Evolutionary conservation across 2,329 filamentous ascomycete species (phyloP), one percentile per base, ranked within the genome.

Genomic region (Coniochaeta sp.): DNA sequence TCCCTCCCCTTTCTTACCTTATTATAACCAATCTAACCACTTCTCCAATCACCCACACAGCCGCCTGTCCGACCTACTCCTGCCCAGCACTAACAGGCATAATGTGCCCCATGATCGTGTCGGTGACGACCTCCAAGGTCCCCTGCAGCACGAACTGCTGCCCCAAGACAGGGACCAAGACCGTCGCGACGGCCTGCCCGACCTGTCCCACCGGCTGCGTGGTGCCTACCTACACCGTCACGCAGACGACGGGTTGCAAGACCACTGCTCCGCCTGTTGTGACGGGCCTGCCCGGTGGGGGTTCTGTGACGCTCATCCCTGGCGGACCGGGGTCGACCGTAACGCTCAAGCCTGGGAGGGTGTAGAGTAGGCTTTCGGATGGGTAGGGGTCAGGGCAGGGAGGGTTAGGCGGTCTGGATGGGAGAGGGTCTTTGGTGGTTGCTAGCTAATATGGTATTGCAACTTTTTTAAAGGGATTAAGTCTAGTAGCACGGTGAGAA

Each of bases 71-170:
- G 18, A 42, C 18, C 12, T n/a, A 33, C 4, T 12, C 20, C 3
- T 49, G 47, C 28, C 47, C 47, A 9, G 13, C 20, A 6, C 49
- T 58, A 2, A 60, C 60, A 1, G 57, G 60, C 30, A 51, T 53
- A 18, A 42, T 61, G 18, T 70, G 68, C 56, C 65, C 66, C 13
- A 14, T 55, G 46, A 58, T 60, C 53, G 62, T 69, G 56, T 59
- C 54, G 54, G 55, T 66, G 14, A 64, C 62, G n/a, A 67, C 63
- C 42, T 54, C 62, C 4, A 56, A 59, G 20, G 63, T 71, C 4
- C 71, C 71, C 14, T 69, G 69, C 55, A 61, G 59, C 47, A 67
- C 66, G 16, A 57, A 65, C 50, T 70, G 67, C 60, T 74, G 71
- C 58, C 64, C 63, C n/a, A 58, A 52, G 9, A 74, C 70, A 7